Conservation (phyloP, 805 yeast genomes). For the Lipomyces oligophaga region DNA sequence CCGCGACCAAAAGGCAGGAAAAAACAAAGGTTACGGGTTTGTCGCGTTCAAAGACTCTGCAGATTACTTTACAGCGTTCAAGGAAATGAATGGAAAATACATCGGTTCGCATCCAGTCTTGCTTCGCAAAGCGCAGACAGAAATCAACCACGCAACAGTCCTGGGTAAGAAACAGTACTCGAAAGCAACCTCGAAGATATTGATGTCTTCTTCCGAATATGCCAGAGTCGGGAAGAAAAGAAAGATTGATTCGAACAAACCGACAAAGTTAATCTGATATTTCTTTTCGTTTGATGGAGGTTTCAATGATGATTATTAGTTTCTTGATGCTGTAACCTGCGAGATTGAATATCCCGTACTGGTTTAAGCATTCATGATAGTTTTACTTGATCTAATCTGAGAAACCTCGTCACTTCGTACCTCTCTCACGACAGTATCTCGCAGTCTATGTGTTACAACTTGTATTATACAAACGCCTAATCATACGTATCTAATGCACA, state of each 20-base stretch:
- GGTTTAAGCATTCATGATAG: too few relatives aligned
- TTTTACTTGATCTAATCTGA: constrained; percentile 24
- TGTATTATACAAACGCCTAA: too few relatives aligned
- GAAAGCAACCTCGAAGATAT: constrained; percentile 15
- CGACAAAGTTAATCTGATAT: too few relatives aligned
- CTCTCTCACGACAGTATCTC: too few relatives aligned
- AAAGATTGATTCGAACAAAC: too few relatives aligned
- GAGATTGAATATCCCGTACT: too few relatives aligned
- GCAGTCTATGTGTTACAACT: too few relatives aligned
- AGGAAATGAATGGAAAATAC: constrained; percentile 72
- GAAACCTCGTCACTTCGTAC: too few relatives aligned
- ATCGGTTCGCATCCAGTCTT: constrained; percentile 71
- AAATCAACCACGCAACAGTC: constrained; percentile 22
- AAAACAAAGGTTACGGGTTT: constrained; percentile 68
- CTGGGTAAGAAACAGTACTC: constrained; percentile 16
- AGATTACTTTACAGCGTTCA: constrained; percentile 67
- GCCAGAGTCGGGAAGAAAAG: too few relatives aligned
- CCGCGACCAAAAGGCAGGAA: constrained; percentile 44
- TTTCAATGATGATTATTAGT: background rate
- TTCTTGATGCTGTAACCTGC: too few relatives aligned
- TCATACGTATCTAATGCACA: too few relatives aligned
- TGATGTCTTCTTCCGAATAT: constrained; percentile 15
- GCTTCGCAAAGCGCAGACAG: constrained; percentile 54
- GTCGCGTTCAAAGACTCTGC: constrained; percentile 62
- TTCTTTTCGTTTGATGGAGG: background rate